These are phyloP conservation scores for Saccharomyces kudriavzevii DNA, from an alignment of 805 yeast species.

Conservation along the genomic window DNA sequence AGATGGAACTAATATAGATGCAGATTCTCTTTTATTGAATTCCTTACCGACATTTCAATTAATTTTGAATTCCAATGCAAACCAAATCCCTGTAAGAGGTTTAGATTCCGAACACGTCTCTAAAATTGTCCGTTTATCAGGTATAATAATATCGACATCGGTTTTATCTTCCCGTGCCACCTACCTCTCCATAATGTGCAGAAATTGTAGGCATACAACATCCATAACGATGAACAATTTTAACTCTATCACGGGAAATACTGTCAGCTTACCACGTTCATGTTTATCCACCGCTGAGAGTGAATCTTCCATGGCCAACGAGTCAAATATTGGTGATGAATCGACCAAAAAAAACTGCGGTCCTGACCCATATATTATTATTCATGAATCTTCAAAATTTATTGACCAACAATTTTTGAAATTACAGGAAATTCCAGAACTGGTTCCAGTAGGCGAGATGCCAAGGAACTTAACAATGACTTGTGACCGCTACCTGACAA, in stretches of 20 bases:
- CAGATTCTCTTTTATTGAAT: constrained; percentile 23
- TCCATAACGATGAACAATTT: constrained; percentile 38
- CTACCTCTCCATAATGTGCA: constrained; percentile 72
- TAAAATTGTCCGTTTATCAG: constrained; percentile 82
- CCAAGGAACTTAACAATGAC: constrained; percentile 87
- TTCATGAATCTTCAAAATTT: constrained; percentile 88
- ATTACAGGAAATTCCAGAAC: constrained; percentile 94
- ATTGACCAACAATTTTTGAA: constrained; percentile 92
- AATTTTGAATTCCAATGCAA: constrained; percentile 64
- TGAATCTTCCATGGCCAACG: constrained; percentile 2
- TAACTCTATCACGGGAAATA: constrained; percentile 27
- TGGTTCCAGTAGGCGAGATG: constrained; percentile 98
- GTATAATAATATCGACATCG: constrained; percentile 86
- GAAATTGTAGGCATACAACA: constrained; percentile 76
- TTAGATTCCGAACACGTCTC: constrained; percentile 83
- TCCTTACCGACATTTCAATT: constrained; percentile 76
- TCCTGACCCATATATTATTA: constrained; percentile 83
- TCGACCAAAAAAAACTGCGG: constrained; percentile 48
- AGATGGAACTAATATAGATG: constrained; percentile 5
- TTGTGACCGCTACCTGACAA: constrained; percentile 83
- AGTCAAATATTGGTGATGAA: constrained; percentile 4
- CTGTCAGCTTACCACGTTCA: constrained; percentile 27
- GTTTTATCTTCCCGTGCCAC: constrained; percentile 85
- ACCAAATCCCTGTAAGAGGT: constrained; percentile 66
- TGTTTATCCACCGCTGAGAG: constrained; percentile 22